Base-by-base conservation (phyloP, 495 filamentous ascomycete species). In the Talaromyces thailandensis region DNA sequence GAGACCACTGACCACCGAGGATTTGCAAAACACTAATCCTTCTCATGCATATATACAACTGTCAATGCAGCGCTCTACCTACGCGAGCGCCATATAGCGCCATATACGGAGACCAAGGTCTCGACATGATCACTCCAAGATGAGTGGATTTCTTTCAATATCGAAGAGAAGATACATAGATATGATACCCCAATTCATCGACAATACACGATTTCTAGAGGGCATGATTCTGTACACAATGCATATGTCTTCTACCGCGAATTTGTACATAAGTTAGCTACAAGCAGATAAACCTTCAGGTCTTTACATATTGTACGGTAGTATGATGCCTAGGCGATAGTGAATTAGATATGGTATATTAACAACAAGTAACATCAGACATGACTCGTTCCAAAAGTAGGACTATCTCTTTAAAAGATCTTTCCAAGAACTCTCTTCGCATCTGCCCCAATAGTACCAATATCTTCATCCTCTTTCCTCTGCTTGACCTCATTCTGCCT, bases 391-490 rank as follows among this genome's bases (percentile, higher is more conserved):
- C 51, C 51, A 55, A 28, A 2, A 26, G 11, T 6, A 55, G 21
- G 21, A 26, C 9, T 16, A 5, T 12, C 23, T 26, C 6, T 24
- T 25, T 61, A 81, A 58, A 95, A 96, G 60, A 96, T 90, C 76
- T 88, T 88, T 68, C 88, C 90, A 61, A 95, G 72, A 9, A 96
- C 86, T 68, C 89, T 84, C 72, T 87, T 85, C 14, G 90, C 85
- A 66, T 89, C 84, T 50, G 89, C 88, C 21, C 80, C 82, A 67
- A 86, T 71, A 58, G 75, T 73, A 53, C 74, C 76, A 66, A 76
- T 67, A 55, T 68, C 70, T 64, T 40, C 69, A 67, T 80, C 65
- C 66, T 77, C 66, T 73, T 73, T 62, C 70, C 78, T 76, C 71
- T 64, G 64, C 64, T 71, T 74, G 43, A 83, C 74, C 67, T 84